Evolutionary conservation across 306 rosid genomes (phyloP).

Genomic region (Albizia julibrissin): DNA sequence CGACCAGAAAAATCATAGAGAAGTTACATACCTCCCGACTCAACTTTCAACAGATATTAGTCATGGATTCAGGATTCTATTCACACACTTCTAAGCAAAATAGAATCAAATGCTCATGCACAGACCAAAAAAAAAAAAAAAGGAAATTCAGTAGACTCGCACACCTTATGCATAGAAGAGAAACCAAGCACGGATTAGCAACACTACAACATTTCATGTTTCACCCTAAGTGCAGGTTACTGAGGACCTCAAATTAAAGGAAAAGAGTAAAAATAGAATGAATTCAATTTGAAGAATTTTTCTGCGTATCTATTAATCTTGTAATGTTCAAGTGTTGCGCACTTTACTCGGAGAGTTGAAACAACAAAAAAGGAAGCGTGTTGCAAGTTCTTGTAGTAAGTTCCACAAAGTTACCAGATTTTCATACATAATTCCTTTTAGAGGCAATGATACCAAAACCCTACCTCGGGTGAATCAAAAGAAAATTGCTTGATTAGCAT

Average conservation of each 20-base stretch:
- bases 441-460: neutral
- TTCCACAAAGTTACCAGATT: neutral
- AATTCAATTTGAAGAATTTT: neutral
- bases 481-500: neutral
- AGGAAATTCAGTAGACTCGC: no score
- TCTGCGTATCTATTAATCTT: neutral
- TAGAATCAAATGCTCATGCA: no score
- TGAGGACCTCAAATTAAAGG: neutral
- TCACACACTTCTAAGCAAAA: no score
- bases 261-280: neutral
- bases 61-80: no score
- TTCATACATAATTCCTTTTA: neutral
- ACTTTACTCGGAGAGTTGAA: neutral
- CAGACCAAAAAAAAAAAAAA: no score
- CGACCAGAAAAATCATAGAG: conserved; percentile 56
- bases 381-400: neutral
- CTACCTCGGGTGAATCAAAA: neutral
- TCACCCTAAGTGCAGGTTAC: no score
- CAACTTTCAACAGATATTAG: no score
- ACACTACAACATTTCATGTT: no score
- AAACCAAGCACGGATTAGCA: no score
- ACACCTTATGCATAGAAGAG: no score
- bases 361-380: neutral
- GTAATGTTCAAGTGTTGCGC: neutral
- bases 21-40: neutral